These are phyloP conservation scores for Acanthochlamys bracteata DNA, from an alignment of 106 monocot genomes.

Conservation along the genomic window DNA sequence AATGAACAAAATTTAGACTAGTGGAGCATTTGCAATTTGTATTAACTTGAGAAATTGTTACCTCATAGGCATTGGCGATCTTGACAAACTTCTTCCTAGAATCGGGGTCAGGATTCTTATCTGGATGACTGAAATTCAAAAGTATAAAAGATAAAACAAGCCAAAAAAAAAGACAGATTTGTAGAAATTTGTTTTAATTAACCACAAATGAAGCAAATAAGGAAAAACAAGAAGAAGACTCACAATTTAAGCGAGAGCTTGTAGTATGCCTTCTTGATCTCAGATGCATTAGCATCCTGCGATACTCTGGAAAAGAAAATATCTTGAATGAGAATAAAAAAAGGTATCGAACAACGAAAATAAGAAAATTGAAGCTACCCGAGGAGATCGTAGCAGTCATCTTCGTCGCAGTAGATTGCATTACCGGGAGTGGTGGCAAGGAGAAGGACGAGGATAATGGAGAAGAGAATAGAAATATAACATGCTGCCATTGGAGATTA, in stretches of 20 bases:
- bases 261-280: conserved; percentile 99
- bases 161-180: neutral
- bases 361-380: conserved; percentile 27
- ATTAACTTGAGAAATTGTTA: conserved; percentile 13
- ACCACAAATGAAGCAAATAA: neutral
- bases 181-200: too few relatives aligned
- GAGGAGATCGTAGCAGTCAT: conserved; percentile 99
- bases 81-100: conserved; percentile 82
- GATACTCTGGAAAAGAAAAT: conserved; percentile 39
- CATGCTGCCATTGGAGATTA: too few relatives aligned
- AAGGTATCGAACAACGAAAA: neutral
- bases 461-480: too few relatives aligned
- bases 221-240: neutral
- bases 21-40: too few relatives aligned
- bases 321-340: neutral
- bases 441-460: conserved; percentile 20
- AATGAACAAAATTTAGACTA: too few relatives aligned
- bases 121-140: conserved; percentile 62
- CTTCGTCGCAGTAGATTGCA: conserved; percentile 94
- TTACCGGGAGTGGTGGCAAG: conserved; percentile 15
- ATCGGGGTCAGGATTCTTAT: conserved; percentile 96
- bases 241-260: conserved; percentile 97
- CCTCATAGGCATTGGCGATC: conserved; percentile 96
- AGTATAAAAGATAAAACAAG: too few relatives aligned
- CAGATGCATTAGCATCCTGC: conserved; percentile 84